These are phyloP conservation scores for Aureobasidium vineae DNA, from an alignment of 2,329 filamentous ascomycete species.

Conservation along the genomic window DNA sequence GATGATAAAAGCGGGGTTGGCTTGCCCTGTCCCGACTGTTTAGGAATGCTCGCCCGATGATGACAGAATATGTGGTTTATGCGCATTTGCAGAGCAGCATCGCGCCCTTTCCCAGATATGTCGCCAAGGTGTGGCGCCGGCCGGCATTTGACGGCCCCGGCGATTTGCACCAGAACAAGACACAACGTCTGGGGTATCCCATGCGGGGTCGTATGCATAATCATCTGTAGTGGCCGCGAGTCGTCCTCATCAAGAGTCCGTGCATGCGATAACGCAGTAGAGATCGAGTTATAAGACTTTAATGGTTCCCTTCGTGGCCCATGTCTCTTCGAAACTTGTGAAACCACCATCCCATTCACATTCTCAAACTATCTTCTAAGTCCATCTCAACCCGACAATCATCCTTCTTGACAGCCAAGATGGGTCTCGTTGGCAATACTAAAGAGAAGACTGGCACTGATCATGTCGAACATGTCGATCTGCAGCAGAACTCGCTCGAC, in stretches of 20 bases:
- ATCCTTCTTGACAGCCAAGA: constrained; percentile 17
- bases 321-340: neutral
- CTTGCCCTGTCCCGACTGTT: neutral
- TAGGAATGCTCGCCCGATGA: neutral
- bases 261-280: neutral
- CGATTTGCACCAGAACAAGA: neutral
- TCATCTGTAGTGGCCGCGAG: neutral
- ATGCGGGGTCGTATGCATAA: neutral
- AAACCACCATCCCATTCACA: neutral
- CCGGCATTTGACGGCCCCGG: too few species aligned
- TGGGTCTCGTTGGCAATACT: constrained; percentile 27
- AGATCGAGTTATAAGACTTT: neutral
- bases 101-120: neutral
- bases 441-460: constrained; percentile 31
- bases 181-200: neutral
- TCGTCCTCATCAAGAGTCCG: neutral
- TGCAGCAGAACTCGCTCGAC: neutral
- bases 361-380: neutral
- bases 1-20: neutral
- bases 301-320: neutral
- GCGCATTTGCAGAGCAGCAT: too few species aligned
- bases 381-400: neutral
- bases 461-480: constrained; percentile 1
- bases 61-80: neutral
- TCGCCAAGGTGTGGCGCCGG: neutral